Base-by-base conservation (phyloP, 257 asterid genomes). In the Linderniella brevidens region DNA sequence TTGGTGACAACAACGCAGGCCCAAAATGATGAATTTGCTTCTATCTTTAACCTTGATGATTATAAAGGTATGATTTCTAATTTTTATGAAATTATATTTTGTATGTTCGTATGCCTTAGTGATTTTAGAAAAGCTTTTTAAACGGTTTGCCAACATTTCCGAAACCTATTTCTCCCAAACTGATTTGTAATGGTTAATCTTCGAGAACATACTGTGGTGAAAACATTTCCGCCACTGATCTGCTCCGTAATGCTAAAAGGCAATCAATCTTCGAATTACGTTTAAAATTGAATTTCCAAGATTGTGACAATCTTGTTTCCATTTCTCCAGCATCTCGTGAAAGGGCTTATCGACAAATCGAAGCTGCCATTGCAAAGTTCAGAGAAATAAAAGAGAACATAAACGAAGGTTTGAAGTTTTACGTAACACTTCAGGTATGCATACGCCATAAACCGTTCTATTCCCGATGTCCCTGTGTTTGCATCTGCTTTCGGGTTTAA, bases 371-470 rank as follows among this genome's bases (percentile, higher is more conserved):
- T 58, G 92, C 84, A 13, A 90, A 85, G 58, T 90, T 57, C 58
- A 81, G 55, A 57, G 99, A 90, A 63, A 77, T 85, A 59, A 81
- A 90, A 78, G 92, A 85, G 61, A 90, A 90, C 68, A 72, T 90
- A 47, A 79, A 85, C 60, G 99, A 90, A 73, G 99, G 99, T 61
- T 53, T 90, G 72, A 85, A 85, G 71, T 90, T 90, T 63, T 90
- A 90, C 60, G 79, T 85, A 29, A 86, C 88, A 56, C 96, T 90
- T 56, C 99, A 90, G 92, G 99, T 85, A 77, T 9, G 50, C 43
- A 36, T 37, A 32, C 61, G 9, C 52, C 58, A 35, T 17, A 36
- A 3, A 2, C 3, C 32, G 4, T 2, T 25, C 32, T 25, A 25
- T 25, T 25, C 32, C 4, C 32, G 32, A 25, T 25, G 3, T 25